phyloP scores from a whole-genome alignment of 108 stramenopile species.

The Skeletonema potamos region DNA sequence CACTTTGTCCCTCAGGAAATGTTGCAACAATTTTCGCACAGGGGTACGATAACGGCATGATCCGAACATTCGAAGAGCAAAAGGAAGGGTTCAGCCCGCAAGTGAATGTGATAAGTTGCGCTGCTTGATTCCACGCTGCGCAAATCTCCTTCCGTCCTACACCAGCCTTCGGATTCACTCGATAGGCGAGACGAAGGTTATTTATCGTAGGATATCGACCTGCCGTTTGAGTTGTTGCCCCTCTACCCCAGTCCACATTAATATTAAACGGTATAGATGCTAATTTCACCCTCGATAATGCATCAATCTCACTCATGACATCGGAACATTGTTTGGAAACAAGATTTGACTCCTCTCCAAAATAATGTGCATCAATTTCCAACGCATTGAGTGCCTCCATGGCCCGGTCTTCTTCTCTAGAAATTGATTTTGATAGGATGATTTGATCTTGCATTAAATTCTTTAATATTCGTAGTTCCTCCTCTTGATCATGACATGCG shows the following conservation, averaged over 20 bases:
- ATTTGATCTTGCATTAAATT: constrained; percentile 33
- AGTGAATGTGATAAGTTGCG: constrained; percentile 33
- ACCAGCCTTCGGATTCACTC: constrained; percentile 27
- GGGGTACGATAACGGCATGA: constrained; percentile 32
- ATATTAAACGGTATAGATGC: constrained; percentile 35
- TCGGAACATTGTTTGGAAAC: constrained; percentile 16
- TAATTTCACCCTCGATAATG: constrained; percentile 29
- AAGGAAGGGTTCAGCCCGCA: constrained; percentile 23
- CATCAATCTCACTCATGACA: constrained; percentile 21
- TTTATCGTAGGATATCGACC: constrained; percentile 36
- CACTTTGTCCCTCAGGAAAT: constrained; percentile 13
- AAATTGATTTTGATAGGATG: constrained; percentile 17
- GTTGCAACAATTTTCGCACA: constrained; percentile 40
- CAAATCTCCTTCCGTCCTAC: constrained; percentile 30
- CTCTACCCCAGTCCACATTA: neutral
- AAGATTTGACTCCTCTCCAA: constrained; percentile 34
- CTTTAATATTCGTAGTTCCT: constrained; percentile 28
- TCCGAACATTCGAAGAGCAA: constrained; percentile 13
- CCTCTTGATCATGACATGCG: constrained; percentile 29
- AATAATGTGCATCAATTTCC: constrained; percentile 31
- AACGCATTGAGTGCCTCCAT: constrained; percentile 29
- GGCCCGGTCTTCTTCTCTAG: constrained; percentile 15
- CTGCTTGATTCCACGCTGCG: constrained; percentile 31
- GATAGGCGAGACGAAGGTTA: constrained; percentile 40
- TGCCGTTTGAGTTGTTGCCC: neutral